Evolutionary conservation across 169 alveolate genomes (phyloP).

Genomic region (Theileria parva): DNA sequence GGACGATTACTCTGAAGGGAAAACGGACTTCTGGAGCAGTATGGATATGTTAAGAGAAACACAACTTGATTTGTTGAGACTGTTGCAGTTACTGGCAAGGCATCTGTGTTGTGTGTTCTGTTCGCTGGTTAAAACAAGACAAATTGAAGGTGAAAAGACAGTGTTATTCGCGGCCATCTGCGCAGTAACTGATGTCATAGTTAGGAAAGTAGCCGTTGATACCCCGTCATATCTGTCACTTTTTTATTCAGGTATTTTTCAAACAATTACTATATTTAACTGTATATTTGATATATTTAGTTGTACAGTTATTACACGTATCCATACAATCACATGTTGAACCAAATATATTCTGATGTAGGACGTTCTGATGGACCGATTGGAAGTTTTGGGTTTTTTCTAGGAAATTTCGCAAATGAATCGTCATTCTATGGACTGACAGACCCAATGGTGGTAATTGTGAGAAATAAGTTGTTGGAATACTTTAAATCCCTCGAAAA

Average conservation of each 20-base stretch:
- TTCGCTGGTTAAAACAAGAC: conserved; percentile 48
- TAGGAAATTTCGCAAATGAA: conserved; percentile 63
- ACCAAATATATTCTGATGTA: neutral
- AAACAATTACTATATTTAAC: neutral
- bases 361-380: conserved; percentile 66
- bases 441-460: conserved; percentile 67
- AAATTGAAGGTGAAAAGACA: conserved; percentile 64
- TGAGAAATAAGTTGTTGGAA: conserved; percentile 67
- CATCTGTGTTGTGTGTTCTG: conserved; percentile 39
- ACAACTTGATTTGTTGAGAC: conserved; percentile 54
- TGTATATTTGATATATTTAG: neutral
- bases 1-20: neutral
- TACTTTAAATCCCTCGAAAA: conserved; percentile 67
- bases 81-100: conserved; percentile 54
- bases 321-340: no score
- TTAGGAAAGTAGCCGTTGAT: conserved; percentile 61
- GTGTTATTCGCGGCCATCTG: conserved; percentile 61
- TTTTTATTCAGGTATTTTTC: conserved; percentile 65
- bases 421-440: conserved; percentile 67
- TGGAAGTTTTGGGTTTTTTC: conserved; percentile 64
- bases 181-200: conserved; percentile 70
- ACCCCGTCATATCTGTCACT: conserved; percentile 65
- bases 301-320: neutral
- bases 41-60: conserved; percentile 49
- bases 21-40: conserved; percentile 43